A percentile compares a stretch with the other conserved stretches of the same genome.
These are phyloP conservation scores for Psidium friedrichsthalianum DNA, from an alignment of 345 rosid genomes.

Conservation along the genomic window DNA sequence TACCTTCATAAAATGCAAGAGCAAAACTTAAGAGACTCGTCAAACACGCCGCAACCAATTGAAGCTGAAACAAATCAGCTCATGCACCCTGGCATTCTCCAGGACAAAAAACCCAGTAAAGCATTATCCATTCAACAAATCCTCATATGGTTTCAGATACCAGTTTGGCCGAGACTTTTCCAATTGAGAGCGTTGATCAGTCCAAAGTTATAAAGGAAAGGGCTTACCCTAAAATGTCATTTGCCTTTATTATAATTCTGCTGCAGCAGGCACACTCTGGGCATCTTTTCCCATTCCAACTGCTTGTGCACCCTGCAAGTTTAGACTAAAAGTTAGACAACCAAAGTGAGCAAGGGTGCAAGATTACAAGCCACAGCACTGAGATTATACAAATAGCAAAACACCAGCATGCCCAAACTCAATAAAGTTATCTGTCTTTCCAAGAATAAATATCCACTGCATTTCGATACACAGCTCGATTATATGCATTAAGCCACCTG, in stretches of 20 bases:
- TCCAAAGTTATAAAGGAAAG: background rate
- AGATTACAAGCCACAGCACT: background rate
- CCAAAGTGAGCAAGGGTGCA: background rate
- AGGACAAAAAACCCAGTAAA: background rate
- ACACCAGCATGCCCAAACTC: background rate
- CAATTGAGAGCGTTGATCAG: background rate
- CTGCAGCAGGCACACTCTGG: conserved; percentile 65
- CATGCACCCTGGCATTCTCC: background rate
- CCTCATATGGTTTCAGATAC: no score
- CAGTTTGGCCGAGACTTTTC: background rate
- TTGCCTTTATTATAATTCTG: conserved; percentile 72
- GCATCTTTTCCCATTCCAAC: conserved; percentile 97
- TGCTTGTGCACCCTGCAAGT: conserved; percentile 84
- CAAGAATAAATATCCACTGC: background rate
- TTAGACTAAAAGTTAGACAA: background rate
- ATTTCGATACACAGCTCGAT: background rate
- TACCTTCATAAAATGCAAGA: conserved; percentile 35
- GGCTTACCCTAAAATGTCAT: conserved; percentile 57
- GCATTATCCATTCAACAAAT: background rate
- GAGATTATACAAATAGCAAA: background rate
- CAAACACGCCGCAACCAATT: background rate
- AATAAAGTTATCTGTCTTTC: background rate
- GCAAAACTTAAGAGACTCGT: background rate
- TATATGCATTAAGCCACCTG: background rate
- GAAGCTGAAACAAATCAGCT: background rate